Conservation (phyloP, 345 rosid species). For the Citrus australasica region DNA sequence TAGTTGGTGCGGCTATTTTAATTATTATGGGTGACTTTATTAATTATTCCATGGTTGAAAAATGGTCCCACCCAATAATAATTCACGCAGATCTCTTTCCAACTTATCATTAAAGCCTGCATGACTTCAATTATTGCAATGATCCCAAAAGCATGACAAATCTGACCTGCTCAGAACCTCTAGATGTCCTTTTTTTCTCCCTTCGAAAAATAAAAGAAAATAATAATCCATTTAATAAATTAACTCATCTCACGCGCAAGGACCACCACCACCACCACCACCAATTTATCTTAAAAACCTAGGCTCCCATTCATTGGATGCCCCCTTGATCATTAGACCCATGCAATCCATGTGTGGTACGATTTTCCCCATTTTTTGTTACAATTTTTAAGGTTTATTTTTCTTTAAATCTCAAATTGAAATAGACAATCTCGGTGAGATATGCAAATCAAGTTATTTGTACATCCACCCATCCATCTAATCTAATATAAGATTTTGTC, state of each 20-base stretch:
- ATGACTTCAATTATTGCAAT: slow-evolving; percentile 94
- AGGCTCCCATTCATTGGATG: neutral
- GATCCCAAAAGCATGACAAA: slow-evolving; percentile 95
- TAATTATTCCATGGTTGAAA: neutral
- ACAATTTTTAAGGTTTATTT: too few relatives aligned
- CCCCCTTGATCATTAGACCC: too few relatives aligned
- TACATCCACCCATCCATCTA: too few relatives aligned
- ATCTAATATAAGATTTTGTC: too few relatives aligned
- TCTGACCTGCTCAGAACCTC: slow-evolving; percentile 53
- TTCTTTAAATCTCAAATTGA: too few relatives aligned
- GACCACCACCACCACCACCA: neutral
- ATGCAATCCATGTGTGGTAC: too few relatives aligned
- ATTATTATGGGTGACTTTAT: too few relatives aligned
- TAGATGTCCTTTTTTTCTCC: slow-evolving; percentile 3
- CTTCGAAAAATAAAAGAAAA: too few relatives aligned
- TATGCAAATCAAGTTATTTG: too few relatives aligned
- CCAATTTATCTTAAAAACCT: neutral
- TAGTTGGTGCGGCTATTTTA: too few relatives aligned
- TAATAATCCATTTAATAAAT: neutral
- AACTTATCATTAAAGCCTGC: slow-evolving; percentile 70
- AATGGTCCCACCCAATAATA: slow-evolving; percentile 22
- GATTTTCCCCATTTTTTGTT: too few relatives aligned
- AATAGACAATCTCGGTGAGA: too few relatives aligned
- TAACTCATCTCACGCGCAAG: neutral
- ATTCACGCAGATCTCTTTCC: slow-evolving; percentile 10